Evolutionary conservation across 176 grass and related monocot species (phyloP), one percentile per base, ranked within the genome.

Genomic region (Pharus latifolius): DNA sequence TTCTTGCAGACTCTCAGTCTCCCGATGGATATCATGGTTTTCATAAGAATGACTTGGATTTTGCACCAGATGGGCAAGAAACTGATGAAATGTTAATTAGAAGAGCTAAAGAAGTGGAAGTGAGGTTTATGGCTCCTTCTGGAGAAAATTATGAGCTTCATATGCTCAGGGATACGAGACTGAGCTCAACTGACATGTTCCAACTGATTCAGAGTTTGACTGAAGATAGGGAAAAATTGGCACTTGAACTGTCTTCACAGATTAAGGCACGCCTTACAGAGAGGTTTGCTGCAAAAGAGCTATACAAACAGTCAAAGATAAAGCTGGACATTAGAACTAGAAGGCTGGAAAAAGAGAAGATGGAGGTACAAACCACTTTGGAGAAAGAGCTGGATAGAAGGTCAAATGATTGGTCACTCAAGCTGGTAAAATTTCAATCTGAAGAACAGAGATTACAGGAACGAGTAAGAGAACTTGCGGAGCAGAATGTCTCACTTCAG

Each of bases 401-500:
- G 53, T 91, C 88, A 57, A 55, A 80, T 2, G 77, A 92, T 41
- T 97, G 94, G 89, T 87, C 89, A 60, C 16, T 55, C 32, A 87
- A 76, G 56, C 33, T 85, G 19, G 70, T 17, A 27, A 97, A 75
- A 62, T 85, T 92, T 48, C 88, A 92, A 16, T 90, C 74, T 49
- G 94, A 97, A 75, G 94, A 97, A 67, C 81, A 92, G 77, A 87
- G 89, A 56, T 78, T 97, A 5, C 77, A 84, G 78, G 94, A 97
- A 54, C 78, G 86, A 33, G 86, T 97, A 35, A 87, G 89, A 78
- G 89, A 92, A 85, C 86, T 97, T 45, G 94, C 94, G 41, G 94
- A 97, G 60, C 81, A 97, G 56, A 97, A 97, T 78, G 89, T 97
- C 43, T 77, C 89, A 28, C 82, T 97, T 74, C 94, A 97, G 74